Conservation (phyloP, 148 eudicot species). For the Rhododendron mucronatum region DNA sequence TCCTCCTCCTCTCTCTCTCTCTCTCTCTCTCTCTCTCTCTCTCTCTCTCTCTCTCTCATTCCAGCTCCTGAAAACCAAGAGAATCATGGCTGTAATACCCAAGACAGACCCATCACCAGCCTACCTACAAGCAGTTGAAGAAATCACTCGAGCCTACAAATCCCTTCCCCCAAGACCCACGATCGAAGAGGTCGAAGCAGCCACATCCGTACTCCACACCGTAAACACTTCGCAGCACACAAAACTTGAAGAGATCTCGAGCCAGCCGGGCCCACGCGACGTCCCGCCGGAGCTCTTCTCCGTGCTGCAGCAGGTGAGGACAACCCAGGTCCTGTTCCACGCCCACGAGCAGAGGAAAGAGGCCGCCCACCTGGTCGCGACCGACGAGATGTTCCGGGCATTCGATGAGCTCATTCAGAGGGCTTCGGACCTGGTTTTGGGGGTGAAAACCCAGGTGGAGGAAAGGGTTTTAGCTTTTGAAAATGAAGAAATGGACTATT, state of each 20-base stretch:
- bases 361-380: constrained; percentile 30
- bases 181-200: constrained; percentile 46
- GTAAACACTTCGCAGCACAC: constrained; percentile 20
- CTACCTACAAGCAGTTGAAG: constrained; percentile 27
- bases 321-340: constrained; percentile 20
- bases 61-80: not conserved
- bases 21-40: not conserved
- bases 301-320: constrained; percentile 32
- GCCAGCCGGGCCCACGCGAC: constrained; percentile 13
- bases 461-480: constrained; percentile 11
- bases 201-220: constrained; percentile 34
- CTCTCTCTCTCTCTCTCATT: not conserved
- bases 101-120: constrained; percentile 20
- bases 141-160: constrained; percentile 41
- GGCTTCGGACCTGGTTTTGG: constrained; percentile 36
- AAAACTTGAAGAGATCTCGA: constrained; percentile 31
- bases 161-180: constrained; percentile 53
- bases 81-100: constrained; percentile 25
- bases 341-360: constrained; percentile 39
- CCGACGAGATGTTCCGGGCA: constrained; percentile 25
- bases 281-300: constrained; percentile 44
- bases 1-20: not conserved
- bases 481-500: no score
- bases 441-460: constrained; percentile 19
- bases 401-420: constrained; percentile 43